phyloP scores from a whole-genome alignment of 176 grass and related monocot species.

The Oryza glumipatula region DNA sequence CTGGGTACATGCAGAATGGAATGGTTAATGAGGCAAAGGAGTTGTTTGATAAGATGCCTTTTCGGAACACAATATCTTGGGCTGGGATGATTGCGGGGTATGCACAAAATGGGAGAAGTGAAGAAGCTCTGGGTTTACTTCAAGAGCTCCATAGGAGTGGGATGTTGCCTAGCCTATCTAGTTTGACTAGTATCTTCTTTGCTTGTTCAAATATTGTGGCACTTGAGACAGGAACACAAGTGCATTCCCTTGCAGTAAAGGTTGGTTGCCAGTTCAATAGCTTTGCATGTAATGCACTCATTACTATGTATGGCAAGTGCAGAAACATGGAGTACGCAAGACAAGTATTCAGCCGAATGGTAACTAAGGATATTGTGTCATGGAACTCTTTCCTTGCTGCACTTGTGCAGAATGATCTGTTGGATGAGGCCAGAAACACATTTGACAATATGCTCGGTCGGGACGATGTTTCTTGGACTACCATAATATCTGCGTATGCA shows the following conservation, averaged over 20 bases:
- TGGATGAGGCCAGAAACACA: conserved; percentile 53
- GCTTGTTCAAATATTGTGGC: conserved; percentile 65
- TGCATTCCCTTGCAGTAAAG: conserved; percentile 66
- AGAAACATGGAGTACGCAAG: conserved; percentile 49
- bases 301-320: conserved; percentile 73
- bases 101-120: conserved; percentile 67
- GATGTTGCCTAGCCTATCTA: conserved; percentile 60
- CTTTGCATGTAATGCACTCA: conserved; percentile 65
- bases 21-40: conserved; percentile 68
- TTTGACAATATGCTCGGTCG: conserved; percentile 49
- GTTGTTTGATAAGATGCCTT: conserved; percentile 69
- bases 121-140: conserved; percentile 64
- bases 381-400: conserved; percentile 64
- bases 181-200: conserved; percentile 65
- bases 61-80: conserved; percentile 63
- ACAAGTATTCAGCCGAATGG: conserved; percentile 51
- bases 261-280: conserved; percentile 48
- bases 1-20: conserved; percentile 64
- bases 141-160: conserved; percentile 50
- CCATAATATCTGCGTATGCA: conserved; percentile 56
- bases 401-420: conserved; percentile 60
- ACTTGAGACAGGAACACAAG: conserved; percentile 59
- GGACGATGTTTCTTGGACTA: conserved; percentile 57
- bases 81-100: conserved; percentile 66
- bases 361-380: conserved; percentile 53